Conservation (phyloP, 805 yeast genomes). For the Komagataella mondaviorum region DNA sequence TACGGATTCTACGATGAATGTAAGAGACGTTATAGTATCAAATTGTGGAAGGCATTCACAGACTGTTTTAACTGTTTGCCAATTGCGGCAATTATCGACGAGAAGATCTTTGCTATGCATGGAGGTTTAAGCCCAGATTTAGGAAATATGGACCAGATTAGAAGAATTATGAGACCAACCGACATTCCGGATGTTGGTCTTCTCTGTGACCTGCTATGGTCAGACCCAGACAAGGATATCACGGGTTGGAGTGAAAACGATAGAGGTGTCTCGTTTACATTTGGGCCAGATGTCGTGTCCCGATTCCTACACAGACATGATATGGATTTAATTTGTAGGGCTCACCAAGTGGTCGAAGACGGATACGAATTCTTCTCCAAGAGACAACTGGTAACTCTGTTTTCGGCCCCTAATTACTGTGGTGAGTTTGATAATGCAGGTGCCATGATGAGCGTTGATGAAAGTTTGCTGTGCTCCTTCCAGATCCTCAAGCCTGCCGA, state of each 20-base stretch:
- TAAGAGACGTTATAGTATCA: slow-evolving; percentile 94
- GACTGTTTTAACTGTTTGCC: slow-evolving; percentile 98
- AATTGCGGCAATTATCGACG: slow-evolving; percentile 96
- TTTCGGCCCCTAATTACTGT: slow-evolving; percentile 96
- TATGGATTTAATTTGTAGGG: slow-evolving; percentile 95
- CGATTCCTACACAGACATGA: slow-evolving; percentile 94
- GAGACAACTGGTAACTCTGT: slow-evolving; percentile 89
- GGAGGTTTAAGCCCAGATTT: slow-evolving; percentile 97
- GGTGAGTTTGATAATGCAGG: slow-evolving; percentile 99
- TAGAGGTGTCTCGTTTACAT: slow-evolving; percentile 97
- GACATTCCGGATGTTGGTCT: slow-evolving; percentile 98
- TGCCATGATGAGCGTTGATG: slow-evolving; percentile 99
- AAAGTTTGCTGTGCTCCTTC: slow-evolving; percentile 89
- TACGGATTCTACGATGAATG: slow-evolving; percentile 98
- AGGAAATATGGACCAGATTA: slow-evolving; percentile 96
- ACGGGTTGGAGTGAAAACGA: slow-evolving; percentile 99
- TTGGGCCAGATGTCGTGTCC: slow-evolving; percentile 98
- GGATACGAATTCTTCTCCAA: slow-evolving; percentile 96
- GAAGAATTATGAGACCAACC: slow-evolving; percentile 98
- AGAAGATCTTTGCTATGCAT: slow-evolving; percentile 97
- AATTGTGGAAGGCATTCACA: slow-evolving; percentile 97
- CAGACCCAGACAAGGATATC: slow-evolving; percentile 96
- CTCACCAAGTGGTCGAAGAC: slow-evolving; percentile 98
- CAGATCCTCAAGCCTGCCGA: slow-evolving; percentile 97
- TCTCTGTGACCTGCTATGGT: slow-evolving; percentile 93